Evolutionary conservation across 2,329 filamentous ascomycete genomes (phyloP), one percentile per base, ranked within the genome.

Genomic region (Rutstroemia sp.): DNA sequence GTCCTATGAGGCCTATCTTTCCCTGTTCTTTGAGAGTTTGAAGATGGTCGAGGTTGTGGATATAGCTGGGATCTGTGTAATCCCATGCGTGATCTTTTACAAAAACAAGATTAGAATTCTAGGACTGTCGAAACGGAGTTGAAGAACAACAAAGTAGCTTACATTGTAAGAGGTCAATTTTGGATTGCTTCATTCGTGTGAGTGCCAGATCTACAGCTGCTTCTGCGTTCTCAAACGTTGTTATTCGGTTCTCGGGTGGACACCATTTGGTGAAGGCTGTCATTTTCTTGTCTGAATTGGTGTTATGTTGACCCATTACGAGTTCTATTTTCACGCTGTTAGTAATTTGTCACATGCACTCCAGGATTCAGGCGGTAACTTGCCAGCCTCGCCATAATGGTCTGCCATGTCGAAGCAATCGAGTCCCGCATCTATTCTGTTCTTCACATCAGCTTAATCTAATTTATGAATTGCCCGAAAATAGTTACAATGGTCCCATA

Each of bases 31-130:
- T 67, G 21, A 71, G 53, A 2, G 44, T 57, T 21, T 50, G 57
- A n/a, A 71, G 65, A 58, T 70, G 68, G 1, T 19, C 23, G 8
- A 71, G 60, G 48, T 71, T 71, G 44, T 68, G 59, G 46, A 66
- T 54, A 27, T 69, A 70, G 0, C 68, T 69, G 39, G 68, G 65
- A 42, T 71, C 39, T 42, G 39, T 42, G 16, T 42, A 42, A 19
- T 42, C 39, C 39, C 39, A 42, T n/a, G 39, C 39, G 17, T 42
- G 39, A 17, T 42, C 39, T 42, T n/a, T 42, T 5, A 12, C 12
- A 10, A 34, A 10, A 34, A 14, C 30, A 14, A 14, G 9, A 34
- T 34, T 34, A 34, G 12, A 12, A 34, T 42, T 42, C n/a, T 8
- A 19, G 2, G 39, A 5, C 6, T 42, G 4, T 42, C n/a, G 16